Evolutionary conservation across 768 basidiomycete species (phyloP), one percentile per base, ranked within the genome.

Genomic region (Mycena filopes): DNA sequence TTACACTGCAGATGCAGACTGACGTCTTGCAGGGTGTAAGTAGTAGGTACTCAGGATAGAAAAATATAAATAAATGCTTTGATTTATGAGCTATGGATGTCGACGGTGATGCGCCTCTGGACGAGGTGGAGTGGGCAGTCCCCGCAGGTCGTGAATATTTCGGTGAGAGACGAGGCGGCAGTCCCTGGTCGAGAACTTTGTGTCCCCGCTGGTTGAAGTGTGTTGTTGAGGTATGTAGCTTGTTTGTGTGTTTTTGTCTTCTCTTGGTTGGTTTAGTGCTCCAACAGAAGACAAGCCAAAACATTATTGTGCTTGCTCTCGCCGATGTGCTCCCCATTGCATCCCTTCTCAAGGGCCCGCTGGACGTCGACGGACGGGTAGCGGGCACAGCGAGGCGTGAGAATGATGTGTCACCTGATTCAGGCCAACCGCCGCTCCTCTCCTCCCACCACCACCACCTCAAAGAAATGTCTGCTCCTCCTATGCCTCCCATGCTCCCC

Each of bases 401-500:
- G 55, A 56, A 46, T 28, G 11, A 29, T 13, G 31, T 46, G 25
- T 10, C 41, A 21, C 26, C 13, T 4, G 16, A 13, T 13, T 12
- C 23, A 16, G 43, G 31, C 36, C 36, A 33, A 26, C 45, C 25
- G 16, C 80, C 76, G 79, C 79, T 83, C 79, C 76, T 79, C 76
- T 77, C 75, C 76, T 72, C 74, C 71, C 73, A 71, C 77, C 75
- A 75, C 73, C 79, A 79, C 77, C 74, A 74, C 75, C 68, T 73
- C 76, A 77, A 74, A 56, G 65, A 54, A 56, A 88, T 88, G 86
- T 81, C 87, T 20, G 86, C 76, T 45, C 81, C 82, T 45, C 84
- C 83, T 26, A 87, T 92, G 75, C 87, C 87, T 26, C 80, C 85
- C 64, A 90, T 90, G 79, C 86, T 91, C 82, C 77, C 84, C 31